Conservation (phyloP, 257 asterid genomes). For the Echites panduratus region DNA sequence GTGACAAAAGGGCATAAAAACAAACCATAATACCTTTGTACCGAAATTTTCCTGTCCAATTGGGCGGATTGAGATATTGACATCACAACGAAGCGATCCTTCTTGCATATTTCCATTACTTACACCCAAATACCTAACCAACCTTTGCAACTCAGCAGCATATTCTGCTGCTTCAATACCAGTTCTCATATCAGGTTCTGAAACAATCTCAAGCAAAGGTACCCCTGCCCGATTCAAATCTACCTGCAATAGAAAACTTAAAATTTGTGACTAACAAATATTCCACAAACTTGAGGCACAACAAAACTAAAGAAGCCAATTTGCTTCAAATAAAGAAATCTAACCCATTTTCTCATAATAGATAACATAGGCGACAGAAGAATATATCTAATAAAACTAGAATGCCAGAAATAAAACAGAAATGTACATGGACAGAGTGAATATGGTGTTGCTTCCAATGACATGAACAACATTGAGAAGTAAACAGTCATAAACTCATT, state of each 20-base stretch:
- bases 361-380: not conserved
- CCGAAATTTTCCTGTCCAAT: constrained; percentile 81
- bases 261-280: not conserved
- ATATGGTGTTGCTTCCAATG: not conserved
- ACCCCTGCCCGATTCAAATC: constrained; percentile 99
- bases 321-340: not conserved
- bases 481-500: constrained; percentile 1
- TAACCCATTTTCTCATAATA: not conserved
- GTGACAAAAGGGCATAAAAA: not conserved
- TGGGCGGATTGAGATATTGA: constrained; percentile 89
- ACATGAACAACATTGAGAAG: not conserved
- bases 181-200: constrained; percentile 98
- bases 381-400: not conserved
- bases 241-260: constrained; percentile 43
- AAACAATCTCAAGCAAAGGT: constrained; percentile 93
- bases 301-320: not conserved
- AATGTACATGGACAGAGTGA: not conserved
- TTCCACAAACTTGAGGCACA: not conserved
- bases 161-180: constrained; percentile 97
- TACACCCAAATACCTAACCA: constrained; percentile 92
- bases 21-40: constrained; percentile 56
- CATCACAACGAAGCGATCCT: constrained; percentile 98
- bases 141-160: constrained; percentile 90
- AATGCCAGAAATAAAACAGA: not conserved
- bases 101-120: constrained; percentile 97